Evolutionary conservation across 306 rosid genomes (phyloP), one percentile per base, ranked within the genome.

Genomic region (Alnus rubra): DNA sequence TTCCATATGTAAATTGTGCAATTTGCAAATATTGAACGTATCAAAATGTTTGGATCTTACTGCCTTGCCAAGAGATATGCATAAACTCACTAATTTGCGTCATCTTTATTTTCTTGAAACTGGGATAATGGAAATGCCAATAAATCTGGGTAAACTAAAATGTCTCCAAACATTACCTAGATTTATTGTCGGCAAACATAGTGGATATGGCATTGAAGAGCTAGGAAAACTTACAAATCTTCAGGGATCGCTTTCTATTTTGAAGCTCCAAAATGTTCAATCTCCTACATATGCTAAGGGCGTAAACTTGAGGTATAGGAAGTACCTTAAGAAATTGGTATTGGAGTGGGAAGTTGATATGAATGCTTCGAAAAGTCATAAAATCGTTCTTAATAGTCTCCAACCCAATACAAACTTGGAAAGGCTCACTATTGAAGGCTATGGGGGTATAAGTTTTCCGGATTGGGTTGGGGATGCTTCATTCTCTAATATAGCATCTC

Each of bases 161-260:
- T 68, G 2, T 48, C 79, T 75, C 12, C 33, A 1, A 16, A 11
- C 28, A 0, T 30, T 60, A 39, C 14, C 79, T 75, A 59, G 2
- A 1, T 75, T 75, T 62, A 10, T 75, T 9, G 71, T 48, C 4
- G 31, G 33, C 59, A 30, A n/a, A n/a, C n/a, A 28, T 28, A 30
- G 7, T 23, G 79, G 47, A 7, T 75, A 71, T 23, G 31, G 71
- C 16, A 45, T 75, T 75, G 64, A 28, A 19, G 71, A 75, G 78
- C 28, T 75, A 31, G 79, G 71, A 11, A 28, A 19, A 11, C 79
- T 75, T 4, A 51, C 37, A 33, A 33, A 33, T 33, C 37, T 33
- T 33, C 37, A 2, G 0, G 1, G 37, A 33, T 33, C 37, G 37
- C 37, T 33, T 33, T 33, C 37, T 33, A 2, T 33, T 33, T 33